Evolutionary conservation across 441 rosid genomes (phyloP), one percentile per base, ranked within the genome.

Genomic region (Gossypium aridum): DNA sequence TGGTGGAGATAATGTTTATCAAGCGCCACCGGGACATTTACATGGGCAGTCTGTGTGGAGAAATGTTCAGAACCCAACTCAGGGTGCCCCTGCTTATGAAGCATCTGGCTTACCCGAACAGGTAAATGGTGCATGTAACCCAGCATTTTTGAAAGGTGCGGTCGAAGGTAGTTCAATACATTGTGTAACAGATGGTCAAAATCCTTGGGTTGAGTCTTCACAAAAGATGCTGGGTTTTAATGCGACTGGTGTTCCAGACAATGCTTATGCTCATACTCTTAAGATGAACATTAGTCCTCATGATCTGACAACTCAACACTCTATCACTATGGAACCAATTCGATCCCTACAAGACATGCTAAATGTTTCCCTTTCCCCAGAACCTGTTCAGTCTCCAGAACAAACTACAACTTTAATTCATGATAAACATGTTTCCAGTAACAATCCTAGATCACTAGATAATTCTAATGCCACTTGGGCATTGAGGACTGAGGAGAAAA

Each of bases 1-100:
- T 79, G 97, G 92, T 45, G 88, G 86, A 51, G 97, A 90, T 70
- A 86, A 75, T 80, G 37, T 77, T 76, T 83, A 88, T 68, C 78
- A 87, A 7, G 82, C 78, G 22, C 76, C 93, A 67, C 97, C 81
- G 74, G 90, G 87, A 54, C 95, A 88, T 70, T 74, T 76, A 22
- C 28, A 57, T 10, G 43, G 85, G 3, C 96, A 87, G 75, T 80
- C 77, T 64, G 71, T 83, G 45, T 85, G 97, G 99, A 88, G 89
- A 85, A 89, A 93, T 76, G 77, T 65, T 79, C 87, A 85, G 71
- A 90, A 80, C 78, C 88, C 87, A 8, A 70, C 75, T 45, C 85
- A 78, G 75, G 91, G 90, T 47, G 75, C 85, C 78, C 83, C 91
- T 68, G 74, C 92, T 63, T 75, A 75, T 76, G 94, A 88, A 70